Evolutionary conservation across 176 grass and related monocot species (phyloP).

Genomic region (Oryza meridionalis): DNA sequence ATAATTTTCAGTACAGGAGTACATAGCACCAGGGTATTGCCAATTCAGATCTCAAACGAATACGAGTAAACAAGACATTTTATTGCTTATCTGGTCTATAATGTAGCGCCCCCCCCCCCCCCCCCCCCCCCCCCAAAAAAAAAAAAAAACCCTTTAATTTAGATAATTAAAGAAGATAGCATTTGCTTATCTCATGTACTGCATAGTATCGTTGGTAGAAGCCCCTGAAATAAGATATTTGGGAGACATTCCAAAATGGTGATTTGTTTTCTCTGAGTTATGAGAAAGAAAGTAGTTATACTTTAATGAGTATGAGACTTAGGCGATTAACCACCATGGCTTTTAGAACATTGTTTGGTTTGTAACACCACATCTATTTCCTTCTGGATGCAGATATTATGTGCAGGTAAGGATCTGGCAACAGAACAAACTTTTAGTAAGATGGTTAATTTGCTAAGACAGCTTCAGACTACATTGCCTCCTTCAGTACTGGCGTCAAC

Average conservation of each 20-base stretch:
- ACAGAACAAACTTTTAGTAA: constrained; percentile 62
- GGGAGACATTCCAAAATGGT: background rate
- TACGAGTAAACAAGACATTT: background rate
- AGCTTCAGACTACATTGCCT: constrained; percentile 70
- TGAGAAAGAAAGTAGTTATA: background rate
- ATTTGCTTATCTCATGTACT: background rate
- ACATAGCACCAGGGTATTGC: background rate
- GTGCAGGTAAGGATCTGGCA: constrained; percentile 74
- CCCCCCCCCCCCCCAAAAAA: too few species aligned
- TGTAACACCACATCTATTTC: constrained; percentile 16
- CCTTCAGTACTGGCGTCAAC: constrained; percentile 79
- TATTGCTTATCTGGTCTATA: background rate
- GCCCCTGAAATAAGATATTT: background rate
- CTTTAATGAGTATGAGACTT: background rate
- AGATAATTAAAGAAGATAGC: background rate
- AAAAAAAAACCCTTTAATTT: background rate
- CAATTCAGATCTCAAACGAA: background rate
- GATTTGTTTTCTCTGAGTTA: background rate
- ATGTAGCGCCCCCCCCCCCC: too few species aligned
- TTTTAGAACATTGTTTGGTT: constrained; percentile 20
- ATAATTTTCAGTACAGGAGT: background rate
- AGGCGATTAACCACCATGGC: background rate
- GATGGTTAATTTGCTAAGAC: constrained; percentile 75
- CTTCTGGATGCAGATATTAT: constrained; percentile 57
- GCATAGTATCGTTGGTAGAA: background rate